A percentile compares a stretch with the other conserved stretches of the same genome.
phyloP scores from a whole-genome alignment of 106 monocot genomes.

The Acanthochlamys bracteata region DNA sequence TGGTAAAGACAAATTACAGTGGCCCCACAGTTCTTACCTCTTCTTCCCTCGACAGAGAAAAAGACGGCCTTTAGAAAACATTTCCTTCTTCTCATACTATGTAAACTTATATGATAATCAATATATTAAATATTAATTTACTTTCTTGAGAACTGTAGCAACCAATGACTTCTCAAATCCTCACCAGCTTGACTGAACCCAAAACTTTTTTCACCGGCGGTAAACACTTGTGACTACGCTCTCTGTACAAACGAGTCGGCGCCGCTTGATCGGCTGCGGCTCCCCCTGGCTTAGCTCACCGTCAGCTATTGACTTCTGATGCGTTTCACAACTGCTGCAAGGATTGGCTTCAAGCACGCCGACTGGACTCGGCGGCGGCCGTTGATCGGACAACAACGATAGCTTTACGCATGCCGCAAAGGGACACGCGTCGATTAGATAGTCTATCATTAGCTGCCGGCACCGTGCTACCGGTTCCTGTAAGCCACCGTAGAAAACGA shows the following conservation, averaged over 20 bases:
- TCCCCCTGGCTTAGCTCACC: neutral
- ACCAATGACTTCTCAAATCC: no score
- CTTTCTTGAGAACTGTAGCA: no score
- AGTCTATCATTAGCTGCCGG: conserved; percentile 43
- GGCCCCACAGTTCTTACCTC: no score
- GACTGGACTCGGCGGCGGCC: conserved; percentile 41
- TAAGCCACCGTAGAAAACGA: neutral
- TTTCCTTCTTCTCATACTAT: no score
- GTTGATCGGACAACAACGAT: conserved; percentile 6
- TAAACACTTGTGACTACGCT: neutral
- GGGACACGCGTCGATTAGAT: conserved; percentile 36
- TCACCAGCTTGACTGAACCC: no score
- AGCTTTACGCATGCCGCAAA: conserved; percentile 1
- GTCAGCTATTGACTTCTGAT: neutral
- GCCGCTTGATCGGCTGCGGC: conserved; percentile 2
- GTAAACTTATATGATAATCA: no score
- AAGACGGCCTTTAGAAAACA: no score
- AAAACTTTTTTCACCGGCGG: no score
- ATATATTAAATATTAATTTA: no score
- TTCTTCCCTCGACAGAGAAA: no score
- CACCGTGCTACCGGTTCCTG: conserved; percentile 51
- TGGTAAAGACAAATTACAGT: no score
- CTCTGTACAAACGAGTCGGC: neutral
- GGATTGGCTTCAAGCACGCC: conserved; percentile 70
- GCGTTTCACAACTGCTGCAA: conserved; percentile 49